These are phyloP conservation scores for Sugiyamaella japonica DNA, from an alignment of 1,139 yeast genomes.

Conservation along the genomic window DNA sequence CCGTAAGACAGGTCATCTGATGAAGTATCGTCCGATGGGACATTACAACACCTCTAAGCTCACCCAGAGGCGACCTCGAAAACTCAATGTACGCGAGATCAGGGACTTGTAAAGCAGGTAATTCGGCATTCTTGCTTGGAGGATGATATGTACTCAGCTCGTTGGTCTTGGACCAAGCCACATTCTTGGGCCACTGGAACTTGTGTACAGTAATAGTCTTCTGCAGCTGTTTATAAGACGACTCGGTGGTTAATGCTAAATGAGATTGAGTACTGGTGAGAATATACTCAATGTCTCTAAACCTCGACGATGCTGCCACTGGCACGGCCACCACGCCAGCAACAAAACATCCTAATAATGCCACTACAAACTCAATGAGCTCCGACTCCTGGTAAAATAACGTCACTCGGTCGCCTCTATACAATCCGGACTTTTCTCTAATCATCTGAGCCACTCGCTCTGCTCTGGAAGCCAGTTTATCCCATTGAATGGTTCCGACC, in stretches of 20 bases:
- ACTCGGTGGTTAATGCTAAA: constrained; percentile 76
- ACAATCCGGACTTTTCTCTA: constrained; percentile 67
- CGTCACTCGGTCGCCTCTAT: constrained; percentile 80
- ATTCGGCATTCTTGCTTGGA: constrained; percentile 55
- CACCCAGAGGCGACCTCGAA: constrained; percentile 87
- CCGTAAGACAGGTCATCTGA: constrained; percentile 77
- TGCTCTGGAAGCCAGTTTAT: constrained; percentile 75
- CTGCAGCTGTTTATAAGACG: constrained; percentile 70
- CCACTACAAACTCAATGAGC: constrained; percentile 79
- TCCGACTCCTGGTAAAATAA: constrained; percentile 83
- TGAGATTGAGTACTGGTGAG: constrained; percentile 75
- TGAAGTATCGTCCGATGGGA: constrained; percentile 85
- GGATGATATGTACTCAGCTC: constrained; percentile 76
- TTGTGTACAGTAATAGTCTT: constrained; percentile 50
- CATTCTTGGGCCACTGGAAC: constrained; percentile 56
- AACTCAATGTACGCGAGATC: constrained; percentile 94
- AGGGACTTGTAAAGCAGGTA: constrained; percentile 66
- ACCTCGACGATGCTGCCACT: constrained; percentile 65
- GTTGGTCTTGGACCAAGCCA: constrained; percentile 80
- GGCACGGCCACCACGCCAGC: constrained; percentile 97
- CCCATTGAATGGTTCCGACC: constrained; percentile 78
- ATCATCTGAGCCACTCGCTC: constrained; percentile 90
- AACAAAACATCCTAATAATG: constrained; percentile 85
- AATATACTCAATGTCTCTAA: constrained; percentile 70
- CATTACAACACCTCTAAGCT: constrained; percentile 87